A percentile compares a stretch with the other conserved stretches of the same genome.
Conservation (phyloP, 371 early-diverging fungal genomes). For the Funneliformis caledonium region DNA sequence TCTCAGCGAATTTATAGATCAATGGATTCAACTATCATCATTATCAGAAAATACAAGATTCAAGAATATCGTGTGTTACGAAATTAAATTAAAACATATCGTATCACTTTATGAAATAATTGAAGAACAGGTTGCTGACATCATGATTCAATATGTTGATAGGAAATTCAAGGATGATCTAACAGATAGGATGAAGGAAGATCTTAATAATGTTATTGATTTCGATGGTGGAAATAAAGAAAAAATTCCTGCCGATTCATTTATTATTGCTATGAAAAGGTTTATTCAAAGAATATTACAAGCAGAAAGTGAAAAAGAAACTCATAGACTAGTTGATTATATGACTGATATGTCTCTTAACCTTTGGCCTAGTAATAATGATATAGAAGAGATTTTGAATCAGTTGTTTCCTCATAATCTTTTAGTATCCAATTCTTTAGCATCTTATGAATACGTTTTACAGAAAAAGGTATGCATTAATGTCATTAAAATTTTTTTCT, state of each 20-base stretch:
- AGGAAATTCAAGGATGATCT: conserved; percentile 7
- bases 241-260: conserved; percentile 32
- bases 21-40: conserved; percentile 40
- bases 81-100: conserved; percentile 34
- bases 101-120: conserved; percentile 38
- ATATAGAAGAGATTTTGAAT: conserved; percentile 9
- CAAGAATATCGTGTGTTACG: background rate
- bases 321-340: background rate
- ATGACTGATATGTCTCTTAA: background rate
- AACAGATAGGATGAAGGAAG: background rate
- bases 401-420: conserved; percentile 10
- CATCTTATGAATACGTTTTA: conserved; percentile 9
- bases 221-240: conserved; percentile 5
- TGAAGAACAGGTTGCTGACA: conserved; percentile 31
- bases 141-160: conserved; percentile 30
- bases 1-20: conserved; percentile 35
- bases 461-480: background rate
- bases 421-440: conserved; percentile 7
- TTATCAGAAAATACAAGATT: conserved; percentile 17
- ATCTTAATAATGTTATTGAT: background rate
- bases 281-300: conserved; percentile 31
- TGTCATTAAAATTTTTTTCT: background rate
- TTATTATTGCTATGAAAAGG: conserved; percentile 29
- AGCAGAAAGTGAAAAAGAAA: background rate
- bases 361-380: conserved; percentile 13